Evolutionary conservation across 75 land plant species (phyloP), one percentile per base, ranked within the genome.

Genomic region (Larix kaempferi): DNA sequence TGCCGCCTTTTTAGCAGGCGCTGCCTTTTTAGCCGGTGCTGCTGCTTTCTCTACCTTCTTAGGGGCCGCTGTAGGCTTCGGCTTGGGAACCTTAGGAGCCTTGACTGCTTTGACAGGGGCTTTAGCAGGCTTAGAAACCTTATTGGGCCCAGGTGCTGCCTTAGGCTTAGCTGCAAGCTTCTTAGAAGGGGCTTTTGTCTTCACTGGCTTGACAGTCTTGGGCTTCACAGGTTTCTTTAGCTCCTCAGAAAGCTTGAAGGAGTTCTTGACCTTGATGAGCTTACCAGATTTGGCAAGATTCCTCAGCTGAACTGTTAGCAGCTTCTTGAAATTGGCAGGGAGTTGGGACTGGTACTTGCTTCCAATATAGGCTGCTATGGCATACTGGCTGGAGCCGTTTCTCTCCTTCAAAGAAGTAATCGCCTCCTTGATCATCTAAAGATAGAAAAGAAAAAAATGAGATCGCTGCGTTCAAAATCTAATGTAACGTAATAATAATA

Each of bases 301-400:
- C 86, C 86, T 86, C 76, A 94, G 74, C 56, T 91, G 90, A 56
- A 84, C 22, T 11, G 84, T 59, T 56, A 94, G 71, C 5, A 88
- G 78, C 91, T 92, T 94, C 88, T 78, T 85, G 84, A 91, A 94
- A 74, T 89, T 94, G 17, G 91, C 44, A 4, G 92, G 91, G 15
- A 94, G 80, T 3, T 75, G 33, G 12, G 41, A 35, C 83, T 82
- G 79, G 33, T 90, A 85, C 82, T 94, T 90, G 82, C 84, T 89
- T 62, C 92, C 97, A 15, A 94, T 78, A 74, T 79, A 87, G 81
- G 88, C 89, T 22, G 85, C 67, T 35, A 94, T 91, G 64, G 96
- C 96, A 72, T 89, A 86, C 87, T 89, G 90, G 76, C 96, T 94
- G 73, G 96, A 91, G 3, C 94, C 96, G 5, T 83, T 88, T 44